Evolutionary conservation across 1,284 basidiomycete genomes (phyloP).

Genomic region (Moesziomyces aphidis): DNA sequence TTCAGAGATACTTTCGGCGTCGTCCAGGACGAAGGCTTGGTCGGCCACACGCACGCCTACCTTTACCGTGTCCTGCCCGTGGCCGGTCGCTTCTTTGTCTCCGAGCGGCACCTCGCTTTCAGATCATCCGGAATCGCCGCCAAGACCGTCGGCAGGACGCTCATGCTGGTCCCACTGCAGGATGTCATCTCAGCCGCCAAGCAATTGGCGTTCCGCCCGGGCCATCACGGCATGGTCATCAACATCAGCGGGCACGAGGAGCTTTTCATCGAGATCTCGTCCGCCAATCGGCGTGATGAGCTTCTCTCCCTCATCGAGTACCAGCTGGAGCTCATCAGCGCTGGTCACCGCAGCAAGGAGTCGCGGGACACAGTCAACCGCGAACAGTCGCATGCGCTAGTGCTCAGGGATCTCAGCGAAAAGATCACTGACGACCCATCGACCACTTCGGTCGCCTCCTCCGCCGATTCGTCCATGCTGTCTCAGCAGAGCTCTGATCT

Average conservation of each 20-base stretch:
- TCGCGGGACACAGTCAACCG: conserved; percentile 25
- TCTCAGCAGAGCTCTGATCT: conserved; percentile 17
- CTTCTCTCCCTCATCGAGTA: conserved; percentile 81
- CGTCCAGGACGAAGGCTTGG: conserved; percentile 41
- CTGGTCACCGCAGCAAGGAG: conserved; percentile 10
- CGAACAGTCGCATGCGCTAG: conserved; percentile 48
- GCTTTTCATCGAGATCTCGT: conserved; percentile 91
- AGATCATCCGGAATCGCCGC: conserved; percentile 55
- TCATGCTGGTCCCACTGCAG: conserved; percentile 93
- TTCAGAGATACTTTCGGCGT: conserved; percentile 51
- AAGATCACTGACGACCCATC: conserved; percentile 38
- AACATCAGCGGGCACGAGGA: conserved; percentile 96
- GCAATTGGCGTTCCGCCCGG: conserved; percentile 87
- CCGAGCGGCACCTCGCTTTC: conserved; percentile 57
- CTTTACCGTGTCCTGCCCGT: conserved; percentile 59
- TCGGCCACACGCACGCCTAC: conserved; percentile 46
- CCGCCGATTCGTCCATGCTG: conserved; percentile 34
- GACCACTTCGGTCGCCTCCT: conserved; percentile 22
- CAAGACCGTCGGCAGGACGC: conserved; percentile 56
- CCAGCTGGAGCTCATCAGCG: conserved; percentile 69
- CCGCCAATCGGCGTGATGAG: conserved; percentile 79
- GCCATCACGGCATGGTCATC: conserved; percentile 86
- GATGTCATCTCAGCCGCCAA: conserved; percentile 87
- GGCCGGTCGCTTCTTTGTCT: conserved; percentile 56
- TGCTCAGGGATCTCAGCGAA: conserved; percentile 57